Conservation (phyloP, 108 stramenopile species). For the Nitzschia palea region DNA sequence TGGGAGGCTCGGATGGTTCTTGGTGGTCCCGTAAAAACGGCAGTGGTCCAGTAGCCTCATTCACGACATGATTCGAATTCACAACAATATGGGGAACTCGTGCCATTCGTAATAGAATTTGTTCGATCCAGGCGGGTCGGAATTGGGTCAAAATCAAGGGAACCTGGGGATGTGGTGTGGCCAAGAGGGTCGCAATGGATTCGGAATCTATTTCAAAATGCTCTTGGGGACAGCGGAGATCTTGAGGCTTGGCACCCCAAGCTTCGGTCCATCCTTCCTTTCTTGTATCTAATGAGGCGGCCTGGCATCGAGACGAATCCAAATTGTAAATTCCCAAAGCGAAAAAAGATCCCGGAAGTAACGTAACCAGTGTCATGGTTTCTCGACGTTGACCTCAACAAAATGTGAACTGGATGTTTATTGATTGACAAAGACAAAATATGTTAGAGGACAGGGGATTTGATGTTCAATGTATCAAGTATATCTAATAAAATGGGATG, state of each 20-base stretch:
- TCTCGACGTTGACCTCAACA: background rate
- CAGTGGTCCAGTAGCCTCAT: slow-evolving; percentile 61
- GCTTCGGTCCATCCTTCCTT: slow-evolving; percentile 78
- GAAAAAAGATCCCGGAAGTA: background rate
- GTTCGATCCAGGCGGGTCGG: slow-evolving; percentile 70
- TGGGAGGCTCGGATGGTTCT: slow-evolving; percentile 15
- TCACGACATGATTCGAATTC: slow-evolving; percentile 53
- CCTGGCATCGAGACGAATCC: slow-evolving; percentile 21
- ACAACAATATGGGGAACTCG: slow-evolving; percentile 52
- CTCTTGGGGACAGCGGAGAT: background rate
- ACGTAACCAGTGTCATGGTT: background rate
- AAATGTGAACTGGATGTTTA: too few relatives aligned
- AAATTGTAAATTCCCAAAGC: slow-evolving; percentile 34
- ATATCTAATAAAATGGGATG: too few relatives aligned
- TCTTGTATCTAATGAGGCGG: slow-evolving; percentile 35
- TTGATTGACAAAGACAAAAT: too few relatives aligned
- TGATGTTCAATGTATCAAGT: too few relatives aligned
- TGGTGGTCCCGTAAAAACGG: slow-evolving; percentile 49
- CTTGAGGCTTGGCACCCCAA: slow-evolving; percentile 47
- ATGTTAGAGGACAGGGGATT: too few relatives aligned
- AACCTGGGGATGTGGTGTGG: slow-evolving; percentile 27
- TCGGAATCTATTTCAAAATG: slow-evolving; percentile 8
- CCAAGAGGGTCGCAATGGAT: slow-evolving; percentile 22
- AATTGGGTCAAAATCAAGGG: slow-evolving; percentile 50
- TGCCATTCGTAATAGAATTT: slow-evolving; percentile 62